A percentile compares a stretch with the other conserved stretches of the same genome.
These are phyloP conservation scores for Amaranthus cruentus DNA, from an alignment of 148 eudicot genomes.

Conservation along the genomic window DNA sequence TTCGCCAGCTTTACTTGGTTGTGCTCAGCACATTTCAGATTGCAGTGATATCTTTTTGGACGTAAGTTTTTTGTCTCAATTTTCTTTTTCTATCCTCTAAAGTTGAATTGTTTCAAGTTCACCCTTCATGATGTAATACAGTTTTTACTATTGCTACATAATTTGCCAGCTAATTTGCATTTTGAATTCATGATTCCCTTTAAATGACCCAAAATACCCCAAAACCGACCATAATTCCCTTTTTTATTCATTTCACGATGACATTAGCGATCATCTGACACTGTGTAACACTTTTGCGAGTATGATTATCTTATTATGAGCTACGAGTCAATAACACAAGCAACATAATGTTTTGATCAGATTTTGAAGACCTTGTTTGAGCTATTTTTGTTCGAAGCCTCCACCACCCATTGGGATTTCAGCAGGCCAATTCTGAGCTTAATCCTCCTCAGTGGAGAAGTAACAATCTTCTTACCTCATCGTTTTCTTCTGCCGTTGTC, in stretches of 20 bases:
- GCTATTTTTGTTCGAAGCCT: conserved; percentile 73
- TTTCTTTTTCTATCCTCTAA: neutral
- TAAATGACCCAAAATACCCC: too few species aligned
- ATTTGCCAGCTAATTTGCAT: too few species aligned
- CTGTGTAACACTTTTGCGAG: neutral
- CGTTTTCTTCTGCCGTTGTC: neutral
- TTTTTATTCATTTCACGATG: too few species aligned
- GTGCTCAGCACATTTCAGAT: conserved; percentile 65
- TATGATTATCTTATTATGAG: too few species aligned
- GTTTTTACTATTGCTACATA: too few species aligned
- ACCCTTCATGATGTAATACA: neutral
- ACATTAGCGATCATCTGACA: neutral
- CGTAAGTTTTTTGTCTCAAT: conserved; percentile 40
- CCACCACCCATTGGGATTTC: conserved; percentile 63
- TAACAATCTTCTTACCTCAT: conserved; percentile 17
- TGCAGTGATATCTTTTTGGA: conserved; percentile 58
- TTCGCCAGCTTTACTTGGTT: conserved; percentile 57
- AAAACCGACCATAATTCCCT: too few species aligned
- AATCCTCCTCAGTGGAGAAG: conserved; percentile 83
- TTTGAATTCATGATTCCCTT: too few species aligned
- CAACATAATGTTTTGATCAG: conserved; percentile 30
- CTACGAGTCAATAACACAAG: neutral
- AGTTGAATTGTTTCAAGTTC: neutral
- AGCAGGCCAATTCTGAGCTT: conserved; percentile 85
- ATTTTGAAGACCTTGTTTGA: conserved; percentile 78